phyloP scores from a whole-genome alignment of 768 basidiomycete genomes.

The Dictyophora rubrovolvata region DNA sequence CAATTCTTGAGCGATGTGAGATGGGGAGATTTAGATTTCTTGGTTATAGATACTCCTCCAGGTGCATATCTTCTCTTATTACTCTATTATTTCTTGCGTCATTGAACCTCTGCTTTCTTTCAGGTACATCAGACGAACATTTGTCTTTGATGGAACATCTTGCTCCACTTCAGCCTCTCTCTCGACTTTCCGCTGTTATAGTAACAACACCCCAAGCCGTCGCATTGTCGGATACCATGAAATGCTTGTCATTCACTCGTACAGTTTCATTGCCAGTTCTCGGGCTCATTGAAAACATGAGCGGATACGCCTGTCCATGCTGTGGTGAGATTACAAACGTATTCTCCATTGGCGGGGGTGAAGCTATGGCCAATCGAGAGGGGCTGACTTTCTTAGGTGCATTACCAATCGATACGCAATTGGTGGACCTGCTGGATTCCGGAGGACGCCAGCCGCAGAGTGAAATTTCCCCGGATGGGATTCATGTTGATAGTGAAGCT shows the following conservation, averaged over 20 bases:
- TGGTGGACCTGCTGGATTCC: constrained; percentile 78
- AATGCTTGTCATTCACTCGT: constrained; percentile 92
- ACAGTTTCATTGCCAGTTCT: constrained; percentile 78
- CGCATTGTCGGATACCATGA: constrained; percentile 89
- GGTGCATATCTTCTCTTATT: constrained; percentile 41
- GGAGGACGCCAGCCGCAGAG: constrained; percentile 24
- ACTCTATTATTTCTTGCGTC: constrained; percentile 5
- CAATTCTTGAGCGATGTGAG: constrained; percentile 92
- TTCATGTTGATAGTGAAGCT: constrained; percentile 12
- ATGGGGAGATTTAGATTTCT: constrained; percentile 89
- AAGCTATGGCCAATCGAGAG: constrained; percentile 74
- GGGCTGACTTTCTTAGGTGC: constrained; percentile 71
- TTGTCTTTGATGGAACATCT: constrained; percentile 91
- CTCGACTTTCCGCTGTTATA: constrained; percentile 71
- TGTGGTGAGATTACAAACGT: constrained; percentile 93
- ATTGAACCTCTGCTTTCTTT: neutral
- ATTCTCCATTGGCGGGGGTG: constrained; percentile 90
- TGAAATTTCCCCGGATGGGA: constrained; percentile 10
- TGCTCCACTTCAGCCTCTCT: constrained; percentile 54
- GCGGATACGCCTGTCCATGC: constrained; percentile 95
- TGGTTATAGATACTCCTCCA: constrained; percentile 93
- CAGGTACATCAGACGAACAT: constrained; percentile 98
- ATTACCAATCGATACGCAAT: constrained; percentile 86
- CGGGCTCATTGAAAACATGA: constrained; percentile 97
- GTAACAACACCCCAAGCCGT: constrained; percentile 98